Conservation (phyloP, 306 rosid genomes). For the Albizia julibrissin region DNA sequence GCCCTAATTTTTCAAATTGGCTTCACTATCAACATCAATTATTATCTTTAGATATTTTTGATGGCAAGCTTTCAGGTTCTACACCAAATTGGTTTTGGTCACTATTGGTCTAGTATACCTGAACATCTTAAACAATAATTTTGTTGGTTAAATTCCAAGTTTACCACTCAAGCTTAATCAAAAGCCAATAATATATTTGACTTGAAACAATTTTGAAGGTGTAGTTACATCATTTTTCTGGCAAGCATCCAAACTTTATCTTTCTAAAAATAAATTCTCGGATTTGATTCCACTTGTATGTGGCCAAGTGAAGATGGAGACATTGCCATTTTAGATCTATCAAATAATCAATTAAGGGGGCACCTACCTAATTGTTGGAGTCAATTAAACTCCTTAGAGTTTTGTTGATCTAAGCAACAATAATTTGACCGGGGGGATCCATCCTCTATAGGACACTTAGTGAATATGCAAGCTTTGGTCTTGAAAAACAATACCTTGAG, state of each 20-base stretch:
- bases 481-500: background rate
- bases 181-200: accelerated
- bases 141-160: constrained; percentile 17
- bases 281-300: constrained; percentile 4
- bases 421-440: constrained; percentile 19
- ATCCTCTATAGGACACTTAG: background rate
- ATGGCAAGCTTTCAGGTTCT: background rate
- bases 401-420: constrained; percentile 30
- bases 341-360: constrained; percentile 25
- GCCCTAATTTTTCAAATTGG: constrained; percentile 30
- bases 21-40: background rate
- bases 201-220: constrained; percentile 33
- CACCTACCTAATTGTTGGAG: constrained; percentile 8
- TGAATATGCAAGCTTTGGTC: background rate
- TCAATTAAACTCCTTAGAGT: background rate
- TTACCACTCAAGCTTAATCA: background rate
- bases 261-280: constrained; percentile 1
- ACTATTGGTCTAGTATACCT: accelerated
- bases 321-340: background rate
- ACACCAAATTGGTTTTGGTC: constrained; percentile 28
- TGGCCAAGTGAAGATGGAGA: background rate
- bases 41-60: accelerated
- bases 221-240: background rate
- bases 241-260: background rate
- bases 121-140: constrained; percentile 27